Conservation (phyloP, 192 early-diverging fungal species). For the Linnemannia hyalina region DNA sequence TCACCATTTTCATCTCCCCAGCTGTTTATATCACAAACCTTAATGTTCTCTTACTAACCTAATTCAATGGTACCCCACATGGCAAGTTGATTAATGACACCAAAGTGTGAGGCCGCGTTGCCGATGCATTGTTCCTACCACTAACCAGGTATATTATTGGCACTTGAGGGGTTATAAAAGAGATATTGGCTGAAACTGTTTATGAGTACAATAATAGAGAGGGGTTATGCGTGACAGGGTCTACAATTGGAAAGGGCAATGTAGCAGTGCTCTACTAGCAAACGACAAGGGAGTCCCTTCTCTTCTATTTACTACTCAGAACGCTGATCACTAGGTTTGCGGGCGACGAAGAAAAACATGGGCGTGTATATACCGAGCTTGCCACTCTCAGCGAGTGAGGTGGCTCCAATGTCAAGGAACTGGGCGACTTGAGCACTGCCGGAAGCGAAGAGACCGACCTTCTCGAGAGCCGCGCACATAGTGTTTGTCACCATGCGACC, state of each 20-base stretch:
- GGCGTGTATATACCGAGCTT: conserved; percentile 89
- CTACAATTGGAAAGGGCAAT: background rate
- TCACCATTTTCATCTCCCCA: too few relatives aligned
- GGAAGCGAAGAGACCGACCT: conserved; percentile 77
- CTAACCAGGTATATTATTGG: too few relatives aligned
- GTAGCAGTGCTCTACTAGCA: background rate
- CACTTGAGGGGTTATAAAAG: too few relatives aligned
- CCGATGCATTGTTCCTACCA: too few relatives aligned
- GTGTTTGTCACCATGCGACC: conserved; percentile 79
- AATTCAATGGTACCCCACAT: too few relatives aligned
- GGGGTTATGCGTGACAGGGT: too few relatives aligned
- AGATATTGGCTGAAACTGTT: background rate
- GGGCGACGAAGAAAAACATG: conserved; percentile 86
- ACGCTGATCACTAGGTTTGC: conserved; percentile 63
- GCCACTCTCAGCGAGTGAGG: conserved; percentile 82
- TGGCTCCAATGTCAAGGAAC: conserved; percentile 84
- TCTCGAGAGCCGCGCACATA: conserved; percentile 79
- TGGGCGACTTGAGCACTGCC: conserved; percentile 84
- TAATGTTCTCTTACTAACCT: too few relatives aligned
- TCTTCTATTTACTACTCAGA: conserved; percentile 11
- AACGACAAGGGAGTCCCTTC: background rate
- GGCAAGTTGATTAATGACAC: too few relatives aligned
- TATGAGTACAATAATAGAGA: too few relatives aligned
- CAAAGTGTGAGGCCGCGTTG: too few relatives aligned
- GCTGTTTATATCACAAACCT: too few relatives aligned